Conservation (phyloP, 2,329 filamentous ascomycete genomes). For the Trichoderma gracile region DNA sequence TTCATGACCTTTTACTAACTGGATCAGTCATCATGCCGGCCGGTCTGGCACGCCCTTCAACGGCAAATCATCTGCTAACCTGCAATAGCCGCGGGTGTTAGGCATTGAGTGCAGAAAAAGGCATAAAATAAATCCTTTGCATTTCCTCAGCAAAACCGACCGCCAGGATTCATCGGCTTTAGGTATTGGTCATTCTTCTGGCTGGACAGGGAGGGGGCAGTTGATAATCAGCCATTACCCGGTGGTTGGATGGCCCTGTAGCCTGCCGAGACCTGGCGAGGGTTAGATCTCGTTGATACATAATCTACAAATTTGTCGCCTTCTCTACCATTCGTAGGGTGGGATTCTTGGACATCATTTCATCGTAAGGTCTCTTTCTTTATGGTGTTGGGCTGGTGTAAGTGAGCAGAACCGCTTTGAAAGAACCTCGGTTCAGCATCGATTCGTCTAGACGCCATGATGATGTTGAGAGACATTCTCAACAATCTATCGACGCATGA, state of each 20-base stretch:
- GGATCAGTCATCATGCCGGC: background rate
- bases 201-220: background rate
- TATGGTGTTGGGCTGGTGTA: background rate
- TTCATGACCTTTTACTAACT: no score
- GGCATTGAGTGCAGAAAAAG: background rate
- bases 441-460: background rate
- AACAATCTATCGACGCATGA: background rate
- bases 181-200: background rate
- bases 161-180: background rate
- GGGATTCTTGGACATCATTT: background rate
- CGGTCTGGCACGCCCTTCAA: slow-evolving; percentile 18
- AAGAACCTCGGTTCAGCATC: background rate
- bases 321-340: no score
- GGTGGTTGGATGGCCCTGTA: background rate
- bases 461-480: background rate
- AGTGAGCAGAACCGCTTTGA: background rate
- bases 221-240: background rate
- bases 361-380: background rate
- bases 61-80: background rate
- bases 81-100: background rate
- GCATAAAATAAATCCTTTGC: background rate
- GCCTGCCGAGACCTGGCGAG: background rate
- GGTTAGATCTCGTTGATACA: background rate
- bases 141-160: background rate
- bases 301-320: no score